These are phyloP conservation scores for Colletotrichum sojae DNA, from an alignment of 2,329 filamentous ascomycete species.

Conservation along the genomic window DNA sequence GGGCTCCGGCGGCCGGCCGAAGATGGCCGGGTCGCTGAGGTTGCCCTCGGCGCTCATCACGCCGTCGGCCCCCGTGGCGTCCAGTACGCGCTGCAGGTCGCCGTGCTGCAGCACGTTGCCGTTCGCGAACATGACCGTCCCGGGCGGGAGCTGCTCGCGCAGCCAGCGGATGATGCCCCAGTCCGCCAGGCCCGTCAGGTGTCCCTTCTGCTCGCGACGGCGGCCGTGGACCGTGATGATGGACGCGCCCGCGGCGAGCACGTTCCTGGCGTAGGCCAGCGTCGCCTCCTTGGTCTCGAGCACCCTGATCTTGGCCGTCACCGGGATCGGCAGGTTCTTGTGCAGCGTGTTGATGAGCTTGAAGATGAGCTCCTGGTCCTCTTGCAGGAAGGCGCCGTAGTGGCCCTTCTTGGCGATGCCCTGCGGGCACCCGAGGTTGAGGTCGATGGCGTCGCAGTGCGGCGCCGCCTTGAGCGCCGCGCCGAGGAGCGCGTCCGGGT, in stretches of 20 bases:
- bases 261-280: slow-evolving; percentile 88
- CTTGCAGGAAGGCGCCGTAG: slow-evolving; percentile 95
- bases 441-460: slow-evolving; percentile 93
- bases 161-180: slow-evolving; percentile 89
- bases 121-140: slow-evolving; percentile 97
- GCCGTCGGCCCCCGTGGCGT: slow-evolving; percentile 88
- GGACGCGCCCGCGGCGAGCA: slow-evolving; percentile 89
- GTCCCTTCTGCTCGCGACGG: slow-evolving; percentile 92
- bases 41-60: slow-evolving; percentile 98
- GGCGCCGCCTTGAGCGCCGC: slow-evolving; percentile 85
- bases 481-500: slow-evolving; percentile 82
- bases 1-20: slow-evolving; percentile 75
- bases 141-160: slow-evolving; percentile 83
- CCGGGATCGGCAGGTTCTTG: slow-evolving; percentile 81
- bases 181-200: slow-evolving; percentile 93
- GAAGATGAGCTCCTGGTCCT: slow-evolving; percentile 88
- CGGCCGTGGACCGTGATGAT: slow-evolving; percentile 95
- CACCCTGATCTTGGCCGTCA: slow-evolving; percentile 95
- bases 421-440: slow-evolving; percentile 97
- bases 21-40: slow-evolving; percentile 91
- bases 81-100: slow-evolving; percentile 84
- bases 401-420: slow-evolving; percentile 92
- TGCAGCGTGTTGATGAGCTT: slow-evolving; percentile 88
- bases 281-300: slow-evolving; percentile 90
- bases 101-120: slow-evolving; percentile 89